These are phyloP conservation scores for Sclerotinia minor DNA, from an alignment of 2,329 filamentous ascomycete genomes.

Conservation along the genomic window DNA sequence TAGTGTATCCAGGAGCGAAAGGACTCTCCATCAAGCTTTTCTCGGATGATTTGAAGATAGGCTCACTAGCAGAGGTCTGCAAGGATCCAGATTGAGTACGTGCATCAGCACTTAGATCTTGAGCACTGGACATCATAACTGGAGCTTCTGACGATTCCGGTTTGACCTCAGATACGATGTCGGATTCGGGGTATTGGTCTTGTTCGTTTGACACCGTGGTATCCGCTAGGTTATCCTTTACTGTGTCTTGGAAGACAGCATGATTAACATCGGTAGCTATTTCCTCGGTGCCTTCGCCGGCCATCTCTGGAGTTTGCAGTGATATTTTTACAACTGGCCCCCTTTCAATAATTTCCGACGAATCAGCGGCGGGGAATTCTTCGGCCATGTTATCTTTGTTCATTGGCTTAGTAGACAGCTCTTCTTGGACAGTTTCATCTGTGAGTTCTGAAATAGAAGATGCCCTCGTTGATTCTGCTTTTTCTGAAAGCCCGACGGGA, in stretches of 20 bases:
- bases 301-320: not conserved
- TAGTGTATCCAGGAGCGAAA: slow-evolving; percentile 11
- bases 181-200: not conserved
- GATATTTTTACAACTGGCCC: slow-evolving; percentile 4
- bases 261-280: not conserved
- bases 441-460: slow-evolving; percentile 65
- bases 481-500: slow-evolving; percentile 56
- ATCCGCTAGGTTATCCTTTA: not conserved
- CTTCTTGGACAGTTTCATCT: slow-evolving; percentile 55
- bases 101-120: slow-evolving; percentile 30
- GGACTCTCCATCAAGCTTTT: slow-evolving; percentile 3
- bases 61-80: slow-evolving; percentile 15
- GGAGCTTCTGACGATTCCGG: slow-evolving; percentile 33
- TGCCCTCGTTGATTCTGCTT: slow-evolving; percentile 60
- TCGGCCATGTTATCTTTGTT: slow-evolving; percentile 17
- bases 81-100: slow-evolving; percentile 18
- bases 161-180: slow-evolving; percentile 18
- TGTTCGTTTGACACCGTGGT: not conserved
- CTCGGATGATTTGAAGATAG: slow-evolving; percentile 1
- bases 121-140: slow-evolving; percentile 38
- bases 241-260: not conserved
- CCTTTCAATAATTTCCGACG: not conserved
- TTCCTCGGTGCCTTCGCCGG: not conserved
- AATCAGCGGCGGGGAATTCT: not conserved
- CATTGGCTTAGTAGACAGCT: slow-evolving; percentile 23